A percentile compares a stretch with the other conserved stretches of the same genome.
phyloP scores from a whole-genome alignment of 2,329 filamentous ascomycete species.

The Colletotrichum trifolii region DNA sequence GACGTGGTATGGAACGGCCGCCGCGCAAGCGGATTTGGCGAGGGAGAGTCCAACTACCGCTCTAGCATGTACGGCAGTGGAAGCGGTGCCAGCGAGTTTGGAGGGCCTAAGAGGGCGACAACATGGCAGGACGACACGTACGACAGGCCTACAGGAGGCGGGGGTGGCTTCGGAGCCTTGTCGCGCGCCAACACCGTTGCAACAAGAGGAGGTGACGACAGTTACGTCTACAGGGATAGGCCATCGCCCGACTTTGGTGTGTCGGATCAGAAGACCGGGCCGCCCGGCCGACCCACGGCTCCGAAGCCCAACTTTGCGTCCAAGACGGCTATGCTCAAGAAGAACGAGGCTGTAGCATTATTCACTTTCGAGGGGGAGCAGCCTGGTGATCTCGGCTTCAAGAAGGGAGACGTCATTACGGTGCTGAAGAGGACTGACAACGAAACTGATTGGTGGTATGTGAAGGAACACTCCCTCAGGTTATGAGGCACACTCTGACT shows the following conservation, averaged over 20 bases:
- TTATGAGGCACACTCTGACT: constrained; percentile 5
- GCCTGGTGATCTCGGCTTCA: constrained; percentile 87
- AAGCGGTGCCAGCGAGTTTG: constrained; percentile 58
- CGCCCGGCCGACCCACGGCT: constrained; percentile 81
- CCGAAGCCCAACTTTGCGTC: constrained; percentile 86
- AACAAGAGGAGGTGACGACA: constrained; percentile 56
- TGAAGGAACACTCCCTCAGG: constrained; percentile 38
- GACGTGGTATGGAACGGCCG: constrained; percentile 86
- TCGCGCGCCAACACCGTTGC: constrained; percentile 65
- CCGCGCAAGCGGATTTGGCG: constrained; percentile 76
- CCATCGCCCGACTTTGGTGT: constrained; percentile 33
- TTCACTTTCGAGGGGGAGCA: constrained; percentile 97
- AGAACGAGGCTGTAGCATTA: constrained; percentile 88
- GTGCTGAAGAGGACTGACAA: constrained; percentile 95
- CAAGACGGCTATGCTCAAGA: constrained; percentile 66
- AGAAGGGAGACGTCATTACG: constrained; percentile 93
- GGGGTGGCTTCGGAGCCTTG: constrained; percentile 46
- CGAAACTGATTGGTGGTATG: constrained; percentile 93
- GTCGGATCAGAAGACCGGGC: constrained; percentile 59
- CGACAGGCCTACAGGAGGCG: constrained; percentile 62
- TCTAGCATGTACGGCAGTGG: constrained; percentile 49
- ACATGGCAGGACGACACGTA: constrained; percentile 84
- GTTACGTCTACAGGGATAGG: constrained; percentile 67
- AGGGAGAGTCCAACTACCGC: constrained; percentile 59
- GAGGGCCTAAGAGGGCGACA: constrained; percentile 68